These are phyloP conservation scores for Mariannaea elegans DNA, from an alignment of 2,329 filamentous ascomycete genomes.

Conservation along the genomic window DNA sequence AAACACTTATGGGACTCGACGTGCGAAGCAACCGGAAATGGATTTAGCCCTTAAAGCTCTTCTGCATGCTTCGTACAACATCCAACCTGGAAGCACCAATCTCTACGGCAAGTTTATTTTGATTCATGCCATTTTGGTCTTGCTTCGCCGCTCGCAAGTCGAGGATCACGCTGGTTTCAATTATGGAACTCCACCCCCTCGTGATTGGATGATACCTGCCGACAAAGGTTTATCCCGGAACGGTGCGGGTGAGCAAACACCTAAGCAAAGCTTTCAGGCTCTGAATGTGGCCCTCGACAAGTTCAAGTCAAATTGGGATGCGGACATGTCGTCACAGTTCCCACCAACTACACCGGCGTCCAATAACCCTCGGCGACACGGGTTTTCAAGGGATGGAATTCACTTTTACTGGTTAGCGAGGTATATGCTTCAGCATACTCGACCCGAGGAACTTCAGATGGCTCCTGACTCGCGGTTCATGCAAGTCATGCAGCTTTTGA, in stretches of 20 bases:
- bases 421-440: constrained; percentile 68
- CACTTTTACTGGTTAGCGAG: constrained; percentile 79
- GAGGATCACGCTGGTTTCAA: constrained; percentile 51
- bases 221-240: constrained; percentile 57
- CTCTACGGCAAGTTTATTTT: constrained; percentile 78
- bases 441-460: constrained; percentile 61
- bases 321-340: constrained; percentile 74
- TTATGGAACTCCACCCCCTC: constrained; percentile 65
- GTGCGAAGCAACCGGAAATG: constrained; percentile 71
- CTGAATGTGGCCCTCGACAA: constrained; percentile 70
- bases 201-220: constrained; percentile 63
- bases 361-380: constrained; percentile 66
- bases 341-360: constrained; percentile 57
- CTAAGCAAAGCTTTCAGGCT: constrained; percentile 57
- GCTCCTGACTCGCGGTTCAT: constrained; percentile 67
- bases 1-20: constrained; percentile 70
- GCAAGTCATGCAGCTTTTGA: constrained; percentile 68
- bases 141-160: constrained; percentile 60
- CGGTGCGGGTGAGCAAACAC: constrained; percentile 46
- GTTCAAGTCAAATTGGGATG: constrained; percentile 78
- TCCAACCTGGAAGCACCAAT: constrained; percentile 74
- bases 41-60: constrained; percentile 68
- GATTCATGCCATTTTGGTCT: constrained; percentile 72
- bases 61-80: constrained; percentile 65
- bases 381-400: constrained; percentile 76